Percentiles rank a stretch among this genome's conserved stretches.
Evolutionary conservation across 1,284 basidiomycete genomes (phyloP).

Genomic region (Takashimella koratensis): DNA sequence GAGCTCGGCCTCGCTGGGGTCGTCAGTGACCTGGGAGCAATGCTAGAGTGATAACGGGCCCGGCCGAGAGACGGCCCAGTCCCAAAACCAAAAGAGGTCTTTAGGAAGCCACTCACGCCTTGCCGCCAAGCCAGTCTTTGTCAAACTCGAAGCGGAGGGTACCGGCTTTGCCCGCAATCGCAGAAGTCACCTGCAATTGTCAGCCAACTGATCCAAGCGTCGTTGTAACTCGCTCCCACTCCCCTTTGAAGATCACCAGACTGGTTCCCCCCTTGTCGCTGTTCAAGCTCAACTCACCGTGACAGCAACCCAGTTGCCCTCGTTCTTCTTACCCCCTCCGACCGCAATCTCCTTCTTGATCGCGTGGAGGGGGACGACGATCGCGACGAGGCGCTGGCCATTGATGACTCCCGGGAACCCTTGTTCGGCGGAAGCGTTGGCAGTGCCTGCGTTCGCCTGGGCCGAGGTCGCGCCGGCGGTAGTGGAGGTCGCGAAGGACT

Average conservation of each 20-base stretch:
- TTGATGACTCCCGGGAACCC: conserved; percentile 40
- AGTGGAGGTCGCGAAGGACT: conserved; percentile 19
- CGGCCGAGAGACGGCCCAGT: neutral
- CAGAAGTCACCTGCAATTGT: conserved; percentile 4
- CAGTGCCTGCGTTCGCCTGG: neutral
- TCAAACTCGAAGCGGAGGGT: conserved; percentile 43
- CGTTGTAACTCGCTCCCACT: conserved; percentile 2
- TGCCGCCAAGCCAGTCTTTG: conserved; percentile 45
- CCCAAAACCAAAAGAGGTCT: conserved; percentile 5
- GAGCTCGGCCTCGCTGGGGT: conserved; percentile 29
- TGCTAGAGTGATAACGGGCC: conserved; percentile 4
- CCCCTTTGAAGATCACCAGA: neutral
- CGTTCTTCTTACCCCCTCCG: conserved; percentile 28
- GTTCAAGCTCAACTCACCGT: conserved; percentile 18
- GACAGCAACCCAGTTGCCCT: conserved; percentile 25
- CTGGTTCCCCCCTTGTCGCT: too few relatives aligned
- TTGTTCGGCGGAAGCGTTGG: conserved; percentile 23
- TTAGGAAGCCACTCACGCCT: conserved; percentile 38
- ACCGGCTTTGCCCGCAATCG: conserved; percentile 25
- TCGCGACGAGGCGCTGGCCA: conserved; percentile 28
- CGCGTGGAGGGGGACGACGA: conserved; percentile 25
- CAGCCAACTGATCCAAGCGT: conserved; percentile 14
- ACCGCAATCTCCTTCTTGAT: conserved; percentile 29
- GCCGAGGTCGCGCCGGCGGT: conserved; percentile 10
- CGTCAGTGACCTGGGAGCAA: conserved; percentile 2